These are phyloP conservation scores for Acanthamoeba quina DNA, from an alignment of 208 protist genomes.

Conservation along the genomic window DNA sequence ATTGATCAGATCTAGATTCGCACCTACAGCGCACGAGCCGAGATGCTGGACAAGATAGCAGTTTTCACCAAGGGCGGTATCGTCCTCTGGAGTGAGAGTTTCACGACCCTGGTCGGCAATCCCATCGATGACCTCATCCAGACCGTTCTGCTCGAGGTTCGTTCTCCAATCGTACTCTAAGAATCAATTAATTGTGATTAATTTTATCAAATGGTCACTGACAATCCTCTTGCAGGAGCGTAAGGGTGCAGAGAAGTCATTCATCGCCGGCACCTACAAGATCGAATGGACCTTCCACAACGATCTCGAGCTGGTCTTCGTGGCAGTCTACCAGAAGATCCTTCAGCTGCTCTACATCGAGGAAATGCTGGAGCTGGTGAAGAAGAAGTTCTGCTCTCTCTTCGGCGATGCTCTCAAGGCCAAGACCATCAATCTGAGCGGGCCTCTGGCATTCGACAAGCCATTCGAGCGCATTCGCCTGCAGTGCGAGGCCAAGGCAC, in stretches of 20 bases:
- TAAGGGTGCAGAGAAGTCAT: not conserved
- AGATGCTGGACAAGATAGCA: constrained; percentile 96
- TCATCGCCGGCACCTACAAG: not conserved
- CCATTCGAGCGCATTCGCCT: constrained; percentile 68
- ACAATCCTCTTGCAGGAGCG: not conserved
- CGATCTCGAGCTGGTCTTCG: constrained; percentile 95
- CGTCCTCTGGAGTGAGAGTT: constrained; percentile 93
- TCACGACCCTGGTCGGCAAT: constrained; percentile 86
- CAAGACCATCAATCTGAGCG: constrained; percentile 26
- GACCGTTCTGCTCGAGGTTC: constrained; percentile 94
- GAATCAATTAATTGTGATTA: not conserved
- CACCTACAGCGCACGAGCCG: not conserved
- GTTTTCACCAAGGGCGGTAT: constrained; percentile 95
- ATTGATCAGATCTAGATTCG: not conserved
- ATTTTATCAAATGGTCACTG: not conserved
- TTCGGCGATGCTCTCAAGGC: constrained; percentile 76
- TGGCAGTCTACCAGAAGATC: constrained; percentile 95
- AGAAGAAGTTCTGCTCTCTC: constrained; percentile 88
- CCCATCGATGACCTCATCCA: constrained; percentile 95
- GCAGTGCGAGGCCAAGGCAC: constrained; percentile 64
- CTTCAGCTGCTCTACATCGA: constrained; percentile 93
- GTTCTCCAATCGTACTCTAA: not conserved
- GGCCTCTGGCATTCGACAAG: not conserved
- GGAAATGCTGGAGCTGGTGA: constrained; percentile 92
- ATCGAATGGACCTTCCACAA: constrained; percentile 85